Percentiles rank a stretch among this genome's conserved stretches.
Conservation (phyloP, 257 asterid genomes). For the Penstemon barbatus region DNA sequence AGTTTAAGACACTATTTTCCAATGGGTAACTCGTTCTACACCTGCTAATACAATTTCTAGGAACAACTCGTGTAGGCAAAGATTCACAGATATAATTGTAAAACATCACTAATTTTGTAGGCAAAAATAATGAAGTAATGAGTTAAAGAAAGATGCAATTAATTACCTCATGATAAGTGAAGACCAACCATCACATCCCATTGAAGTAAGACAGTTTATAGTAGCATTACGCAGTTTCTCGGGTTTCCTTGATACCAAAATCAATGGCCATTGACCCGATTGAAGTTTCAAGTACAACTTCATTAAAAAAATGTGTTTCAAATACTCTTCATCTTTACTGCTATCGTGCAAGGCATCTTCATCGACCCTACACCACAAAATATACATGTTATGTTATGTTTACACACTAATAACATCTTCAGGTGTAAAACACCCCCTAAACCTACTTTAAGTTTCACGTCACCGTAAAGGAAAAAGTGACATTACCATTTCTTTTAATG, state of each 20-base stretch:
- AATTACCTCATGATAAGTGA: conserved; percentile 65
- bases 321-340: conserved; percentile 32
- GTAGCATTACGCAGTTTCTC: conserved; percentile 49
- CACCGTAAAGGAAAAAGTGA: too few relatives aligned
- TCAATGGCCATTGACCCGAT: conserved; percentile 44
- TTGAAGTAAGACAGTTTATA: conserved; percentile 42
- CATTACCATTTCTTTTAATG: too few relatives aligned
- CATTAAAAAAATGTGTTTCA: conserved; percentile 31
- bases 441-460: too few relatives aligned
- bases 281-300: conserved; percentile 49
- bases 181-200: conserved; percentile 67
- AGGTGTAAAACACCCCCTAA: too few relatives aligned
- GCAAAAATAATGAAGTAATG: neutral
- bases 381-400: neutral
- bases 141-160: neutral
- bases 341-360: conserved; percentile 31
- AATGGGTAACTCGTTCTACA: too few relatives aligned
- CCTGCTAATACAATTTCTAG: too few relatives aligned
- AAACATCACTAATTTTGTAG: too few relatives aligned
- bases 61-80: too few relatives aligned
- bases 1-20: too few relatives aligned
- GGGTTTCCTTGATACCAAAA: conserved; percentile 62
- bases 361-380: conserved; percentile 32
- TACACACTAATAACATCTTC: neutral
- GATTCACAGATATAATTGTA: too few relatives aligned